Conservation (phyloP, 768 basidiomycete species). For the Daedaleopsis nitida region DNA sequence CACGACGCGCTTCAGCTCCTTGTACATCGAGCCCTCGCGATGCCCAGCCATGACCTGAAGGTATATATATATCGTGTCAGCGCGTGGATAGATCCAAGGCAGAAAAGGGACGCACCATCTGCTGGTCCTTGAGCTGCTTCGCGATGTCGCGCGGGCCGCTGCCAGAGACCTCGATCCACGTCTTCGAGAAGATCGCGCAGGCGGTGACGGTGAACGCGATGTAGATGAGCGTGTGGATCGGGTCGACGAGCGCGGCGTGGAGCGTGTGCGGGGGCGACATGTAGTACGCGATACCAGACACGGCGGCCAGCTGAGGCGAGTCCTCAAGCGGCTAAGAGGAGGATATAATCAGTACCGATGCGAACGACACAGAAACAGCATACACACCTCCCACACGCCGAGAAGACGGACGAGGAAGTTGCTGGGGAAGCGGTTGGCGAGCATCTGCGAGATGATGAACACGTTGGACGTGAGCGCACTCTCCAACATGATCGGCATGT, state of each 20-base stretch:
- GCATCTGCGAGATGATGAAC: slow-evolving; percentile 96
- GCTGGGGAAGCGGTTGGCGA: slow-evolving; percentile 85
- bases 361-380: not conserved
- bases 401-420: slow-evolving; percentile 89
- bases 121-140: slow-evolving; percentile 97
- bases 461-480: slow-evolving; percentile 91
- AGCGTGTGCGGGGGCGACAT: slow-evolving; percentile 98
- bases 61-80: not conserved
- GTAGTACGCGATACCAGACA: slow-evolving; percentile 94
- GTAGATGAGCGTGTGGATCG: slow-evolving; percentile 90
- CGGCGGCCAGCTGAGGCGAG: slow-evolving; percentile 87
- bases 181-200: slow-evolving; percentile 98
- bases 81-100: too few relatives aligned
- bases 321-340: slow-evolving; percentile 91
- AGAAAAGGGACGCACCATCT: slow-evolving; percentile 61
- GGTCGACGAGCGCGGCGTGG: slow-evolving; percentile 85
- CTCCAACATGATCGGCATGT: slow-evolving; percentile 99
- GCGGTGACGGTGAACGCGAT: slow-evolving; percentile 91
- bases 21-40: slow-evolving; percentile 98
- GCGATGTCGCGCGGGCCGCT: slow-evolving; percentile 95
- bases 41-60: slow-evolving; percentile 76
- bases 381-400: slow-evolving; percentile 94
- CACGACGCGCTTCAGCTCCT: slow-evolving; percentile 97
- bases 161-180: slow-evolving; percentile 99
- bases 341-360: not conserved